Conservation (phyloP, 768 basidiomycete genomes). For the Crepidotus variabilis region DNA sequence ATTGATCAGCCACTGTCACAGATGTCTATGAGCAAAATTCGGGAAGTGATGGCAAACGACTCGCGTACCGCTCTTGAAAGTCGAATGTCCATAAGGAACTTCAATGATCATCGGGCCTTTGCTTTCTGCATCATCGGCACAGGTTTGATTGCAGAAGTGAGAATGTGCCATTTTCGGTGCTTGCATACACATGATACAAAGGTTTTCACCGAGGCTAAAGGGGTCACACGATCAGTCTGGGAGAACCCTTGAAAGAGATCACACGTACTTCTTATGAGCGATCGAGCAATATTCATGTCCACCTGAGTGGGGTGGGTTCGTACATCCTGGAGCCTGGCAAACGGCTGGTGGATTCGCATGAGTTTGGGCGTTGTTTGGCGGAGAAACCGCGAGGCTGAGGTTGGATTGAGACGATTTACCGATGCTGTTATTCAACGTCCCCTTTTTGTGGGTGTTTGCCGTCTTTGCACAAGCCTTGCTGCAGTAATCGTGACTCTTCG, state of each 20-base stretch:
- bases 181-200: constrained; percentile 60
- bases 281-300: constrained; percentile 51
- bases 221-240: not conserved
- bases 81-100: constrained; percentile 54
- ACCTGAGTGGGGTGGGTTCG: constrained; percentile 37
- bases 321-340: constrained; percentile 52
- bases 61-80: constrained; percentile 59
- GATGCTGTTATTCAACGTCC: constrained; percentile 15
- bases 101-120: constrained; percentile 56
- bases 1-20: constrained; percentile 55
- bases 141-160: constrained; percentile 58
- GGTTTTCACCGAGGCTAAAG: constrained; percentile 40
- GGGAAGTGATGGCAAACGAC: not conserved
- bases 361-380: constrained; percentile 5
- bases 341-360: constrained; percentile 24
- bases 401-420: constrained; percentile 14
- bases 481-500: constrained; percentile 58
- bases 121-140: constrained; percentile 50
- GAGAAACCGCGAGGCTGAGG: not conserved
- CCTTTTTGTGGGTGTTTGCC: constrained; percentile 29
- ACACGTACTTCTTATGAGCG: constrained; percentile 46
- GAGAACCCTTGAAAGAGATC: not conserved
- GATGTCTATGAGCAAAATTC: constrained; percentile 1
- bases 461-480: constrained; percentile 59
- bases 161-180: constrained; percentile 51